Base-by-base conservation (phyloP, 495 filamentous ascomycete genomes). In the Choiromyces venosus region DNA sequence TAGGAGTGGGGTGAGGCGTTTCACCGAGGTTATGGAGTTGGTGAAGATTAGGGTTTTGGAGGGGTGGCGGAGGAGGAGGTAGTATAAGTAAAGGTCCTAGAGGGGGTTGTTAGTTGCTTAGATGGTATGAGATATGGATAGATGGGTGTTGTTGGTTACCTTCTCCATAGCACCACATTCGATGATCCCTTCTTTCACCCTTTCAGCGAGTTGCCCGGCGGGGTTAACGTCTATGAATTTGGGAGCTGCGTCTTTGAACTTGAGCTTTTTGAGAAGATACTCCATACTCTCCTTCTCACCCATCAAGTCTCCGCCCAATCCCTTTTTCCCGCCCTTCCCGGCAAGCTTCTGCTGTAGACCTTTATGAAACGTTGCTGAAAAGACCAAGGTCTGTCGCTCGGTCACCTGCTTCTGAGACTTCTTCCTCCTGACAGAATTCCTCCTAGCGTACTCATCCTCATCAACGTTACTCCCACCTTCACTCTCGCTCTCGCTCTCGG, bases 341-440 rank as follows among this genome's bases (percentile, higher is more conserved):
- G 92, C 88, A 4, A 99, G 85, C 79, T 97, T 97, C 78, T 94
- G 91, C 80, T 97, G 94, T 68, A 99, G 82, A 16, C 89, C 89
- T 77, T 91, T 91, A 79, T 97, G 91, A 83, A 99, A 97, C 0
- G 95, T 99, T 4, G 95, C 95, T 0, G 96, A 98, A 83, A 99
- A 99, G 44, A 99, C 92, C 2, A 99, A 87, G 1, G 93, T 98
- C 81, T 99, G 95, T 36, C 93, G 86, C n/a, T 83, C 78, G 40
- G 70, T 73, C 7, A 69, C 56, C 38, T 73, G 70, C 25, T 67
- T 70, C 52, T 74, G 66, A 14, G n/a, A n/a, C n/a, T n/a, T 71
- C 33, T 36, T 37, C 37, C 46, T 21, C 18, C 19, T 46, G 9
- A 18, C 29, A 29, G 70, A 69, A 39, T 66, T 83, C 74, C 29